Base-by-base conservation (phyloP, 2,329 filamentous ascomycete species). In the Fusarium aywerte region DNA sequence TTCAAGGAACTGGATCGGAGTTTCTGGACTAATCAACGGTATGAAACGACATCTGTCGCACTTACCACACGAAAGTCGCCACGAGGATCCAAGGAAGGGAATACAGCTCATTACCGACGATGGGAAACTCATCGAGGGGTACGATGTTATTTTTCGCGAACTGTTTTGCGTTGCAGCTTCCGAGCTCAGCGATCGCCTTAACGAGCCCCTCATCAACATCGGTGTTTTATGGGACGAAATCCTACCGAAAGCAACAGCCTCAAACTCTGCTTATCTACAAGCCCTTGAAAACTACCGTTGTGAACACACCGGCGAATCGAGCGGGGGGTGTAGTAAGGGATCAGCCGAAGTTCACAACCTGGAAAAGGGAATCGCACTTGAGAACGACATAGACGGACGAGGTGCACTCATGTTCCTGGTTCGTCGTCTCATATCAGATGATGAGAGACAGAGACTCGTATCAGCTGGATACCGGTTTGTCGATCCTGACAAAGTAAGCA, bases 341-440 rank as follows among this genome's bases (percentile, higher is more conserved):
- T 47, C 43, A 59, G 53, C 11, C 44, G 67, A 18, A 47, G 52
- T 20, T 64, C 57, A 55, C 76, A 77, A 78, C 21, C 55, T 80
- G 5, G 82, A 85, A 66, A 83, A 82, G 52, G 81, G 77, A 0
- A 51, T 77, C 16, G 53, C 58, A 13, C 51, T 68, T 7, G 70
- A 68, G 23, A 64, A 71, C 11, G 71, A 76, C 7, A 73, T 78
- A 18, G 84, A 88, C 23, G 90, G 90, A 4, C 88, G 88, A 61
- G 93, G 93, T 1, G 92, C 94, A 44, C 83, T 96, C 40, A 87
- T 97, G 76, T 93, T 96, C 70, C 83, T 96, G 9, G 90, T 93
- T 3, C 90, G 89, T 7, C 84, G 84, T 32, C 82, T 91, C 2
- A 81, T 83, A 31, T 81, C 78, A 25, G 81, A 82, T 21, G 80